Conservation (phyloP, 495 filamentous ascomycete genomes). For the Penicillium canariense region DNA sequence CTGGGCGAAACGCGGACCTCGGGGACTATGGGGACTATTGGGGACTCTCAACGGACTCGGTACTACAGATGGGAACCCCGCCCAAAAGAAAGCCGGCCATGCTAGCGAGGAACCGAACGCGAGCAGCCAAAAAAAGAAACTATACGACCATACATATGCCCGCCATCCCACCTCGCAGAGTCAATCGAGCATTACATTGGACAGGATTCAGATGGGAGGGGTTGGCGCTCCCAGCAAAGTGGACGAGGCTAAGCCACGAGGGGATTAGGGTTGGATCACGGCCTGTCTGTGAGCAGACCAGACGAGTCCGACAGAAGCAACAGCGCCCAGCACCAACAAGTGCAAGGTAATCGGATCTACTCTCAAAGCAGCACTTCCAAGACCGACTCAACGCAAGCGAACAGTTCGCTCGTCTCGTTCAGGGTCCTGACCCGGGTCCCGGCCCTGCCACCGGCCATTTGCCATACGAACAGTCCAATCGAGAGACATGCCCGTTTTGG, state of each 20-base stretch:
- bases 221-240: not conserved
- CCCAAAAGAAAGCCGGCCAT: no score
- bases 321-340: no score
- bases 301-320: not conserved
- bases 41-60: no score
- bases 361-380: no score
- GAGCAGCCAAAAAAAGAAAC: conserved; percentile 5
- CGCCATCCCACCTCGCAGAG: not conserved
- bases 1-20: conserved; percentile 6
- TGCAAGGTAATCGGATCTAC: no score
- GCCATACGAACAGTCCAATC: conserved; percentile 20
- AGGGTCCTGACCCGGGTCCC: not conserved
- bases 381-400: no score
- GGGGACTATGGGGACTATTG: no score
- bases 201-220: conserved; percentile 7
- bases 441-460: not conserved
- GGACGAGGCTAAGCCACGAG: conserved; percentile 12
- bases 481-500: not conserved
- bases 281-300: no score
- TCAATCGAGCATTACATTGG: conserved; percentile 17
- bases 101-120: no score
- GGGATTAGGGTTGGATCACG: conserved; percentile 14
- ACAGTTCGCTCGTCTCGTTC: no score
- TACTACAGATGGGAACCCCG: no score
- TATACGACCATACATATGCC: not conserved